Base-by-base conservation (phyloP, 345 rosid genomes). In the Salix purpurea region DNA sequence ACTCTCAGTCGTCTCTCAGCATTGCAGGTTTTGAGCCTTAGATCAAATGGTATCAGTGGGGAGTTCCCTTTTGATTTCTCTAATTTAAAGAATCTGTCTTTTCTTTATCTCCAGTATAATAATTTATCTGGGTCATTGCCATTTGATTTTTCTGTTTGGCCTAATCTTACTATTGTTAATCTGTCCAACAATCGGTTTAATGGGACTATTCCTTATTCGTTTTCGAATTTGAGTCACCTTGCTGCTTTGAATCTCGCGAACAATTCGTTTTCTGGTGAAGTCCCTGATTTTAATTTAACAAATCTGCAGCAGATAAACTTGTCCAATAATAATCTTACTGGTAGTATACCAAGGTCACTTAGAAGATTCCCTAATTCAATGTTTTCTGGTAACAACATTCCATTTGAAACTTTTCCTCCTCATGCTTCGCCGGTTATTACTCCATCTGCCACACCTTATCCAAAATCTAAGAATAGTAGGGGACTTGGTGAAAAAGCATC, bases 101-200 rank as follows among this genome's bases (percentile, higher is more conserved):
- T 75, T 76, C 91, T 96, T 72, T 92, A 91, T 81, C 88, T 96
- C 11, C 99, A 96, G 48, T 79, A 79, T 67, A 96, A 96, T 86
- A 82, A 70, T 65, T 86, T 96, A 75, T 85, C 93, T 0, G 99
- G 96, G 77, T 70, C 90, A 0, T 79, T 92, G 77, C 92, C 94
- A 4, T 8, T 6, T 56, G 85, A 84, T 86, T 82, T 91, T 83
- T 84, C 92, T 0, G 88, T 82, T 42, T 88, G 92, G 84, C 85
- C 74, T 85, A 90, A 82, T 79, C 91, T 96, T 23, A 86, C 86
- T 52, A 79, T 91, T 77, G 81, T 96, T 66, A 90, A 96, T 84
- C 84, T 93, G 70, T 93, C 96, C 64, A 81, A 90, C 82, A 96
- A 96, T 83, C 81, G 80, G 28, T 91, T 96, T 81, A 87, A 74